phyloP scores from a whole-genome alignment of 495 filamentous ascomycete species.

The Viridothelium virens region DNA sequence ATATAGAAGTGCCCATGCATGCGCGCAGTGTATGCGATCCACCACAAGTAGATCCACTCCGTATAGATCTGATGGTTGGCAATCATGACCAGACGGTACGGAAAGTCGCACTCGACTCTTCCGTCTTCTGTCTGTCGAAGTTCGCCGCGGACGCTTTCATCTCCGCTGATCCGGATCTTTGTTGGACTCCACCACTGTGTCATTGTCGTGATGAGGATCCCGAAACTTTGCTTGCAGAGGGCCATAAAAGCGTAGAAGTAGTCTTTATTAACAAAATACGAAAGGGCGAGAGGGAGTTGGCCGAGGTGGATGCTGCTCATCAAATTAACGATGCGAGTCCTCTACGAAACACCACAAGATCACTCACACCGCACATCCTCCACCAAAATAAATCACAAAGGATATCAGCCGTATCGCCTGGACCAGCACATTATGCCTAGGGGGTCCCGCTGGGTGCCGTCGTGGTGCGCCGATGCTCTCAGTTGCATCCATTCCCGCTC shows the following conservation, averaged over 20 bases:
- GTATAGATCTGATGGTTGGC: conserved; percentile 85
- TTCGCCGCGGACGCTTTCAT: conserved; percentile 63
- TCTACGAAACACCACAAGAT: conserved; percentile 37
- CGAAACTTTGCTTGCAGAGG: conserved; percentile 67
- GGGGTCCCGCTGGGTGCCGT: conserved; percentile 53
- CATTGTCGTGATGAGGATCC: conserved; percentile 62
- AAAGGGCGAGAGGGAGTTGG: conserved; percentile 59
- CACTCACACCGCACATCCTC: conserved; percentile 19
- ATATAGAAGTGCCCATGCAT: conserved; percentile 82
- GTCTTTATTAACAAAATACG: conserved; percentile 62
- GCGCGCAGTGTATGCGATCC: conserved; percentile 66
- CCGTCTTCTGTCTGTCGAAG: conserved; percentile 57
- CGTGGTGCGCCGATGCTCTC: neutral
- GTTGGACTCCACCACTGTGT: conserved; percentile 79
- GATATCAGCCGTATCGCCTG: conserved; percentile 58
- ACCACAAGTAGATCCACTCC: conserved; percentile 86
- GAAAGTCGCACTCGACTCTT: conserved; percentile 61
- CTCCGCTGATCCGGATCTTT: conserved; percentile 65
- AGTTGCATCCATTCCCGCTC: neutral
- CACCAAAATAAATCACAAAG: conserved; percentile 55
- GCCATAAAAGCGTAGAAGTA: conserved; percentile 73
- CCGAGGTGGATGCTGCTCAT: conserved; percentile 47
- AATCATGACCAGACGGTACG: conserved; percentile 69
- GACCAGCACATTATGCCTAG: conserved; percentile 59
- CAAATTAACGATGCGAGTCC: neutral